Evolutionary conservation across 2,329 filamentous ascomycete species (phyloP), one percentile per base, ranked within the genome.

Genomic region (Fusarium buharicum): DNA sequence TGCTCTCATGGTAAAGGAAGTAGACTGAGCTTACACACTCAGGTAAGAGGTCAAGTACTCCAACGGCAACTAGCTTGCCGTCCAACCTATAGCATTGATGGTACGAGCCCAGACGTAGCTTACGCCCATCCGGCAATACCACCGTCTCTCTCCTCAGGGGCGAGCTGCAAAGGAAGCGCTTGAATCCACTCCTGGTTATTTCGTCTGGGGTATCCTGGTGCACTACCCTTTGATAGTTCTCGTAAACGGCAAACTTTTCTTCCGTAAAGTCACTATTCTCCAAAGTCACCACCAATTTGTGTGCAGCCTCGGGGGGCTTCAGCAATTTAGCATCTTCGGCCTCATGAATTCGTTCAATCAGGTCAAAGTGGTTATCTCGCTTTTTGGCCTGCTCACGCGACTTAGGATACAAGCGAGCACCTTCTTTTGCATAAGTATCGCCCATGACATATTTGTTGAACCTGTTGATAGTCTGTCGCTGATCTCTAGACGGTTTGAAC

Each of bases 81-180:
- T 95, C 90, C 3, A 95, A 79, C 27, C 91, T 84, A 72, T 93
- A 94, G 76, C 90, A 93, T 72, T 94, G 91, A 69, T 95, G 91
- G 68, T 86, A 94, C 2, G 90, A 92, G 14, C 91, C 91, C 0
- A 93, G 76, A 37, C 77, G 78, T 39, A 82, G 81, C 55, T 82
- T 79, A 16, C 78, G 78, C 22, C 85, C 85, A 52, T 86, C 80
- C 2, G 78, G 59, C 3, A 74, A 73, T 16, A 74, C 73, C 31
- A 80, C 61, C 2, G 75, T 80, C 28, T 78, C 76, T 12, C 82
- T 79, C 12, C 74, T 78, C 36, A 94, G 69, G 1, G 90, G 89
- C 5, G 91, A 93, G 56, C 79, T 77, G 74, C 92, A 95, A 13
- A 95, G 82, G 65, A 95, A 95, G 24, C 85, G 83, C 59, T 81